phyloP scores from a whole-genome alignment of 164 flowering plant genomes.

The Berberis thunbergii region DNA sequence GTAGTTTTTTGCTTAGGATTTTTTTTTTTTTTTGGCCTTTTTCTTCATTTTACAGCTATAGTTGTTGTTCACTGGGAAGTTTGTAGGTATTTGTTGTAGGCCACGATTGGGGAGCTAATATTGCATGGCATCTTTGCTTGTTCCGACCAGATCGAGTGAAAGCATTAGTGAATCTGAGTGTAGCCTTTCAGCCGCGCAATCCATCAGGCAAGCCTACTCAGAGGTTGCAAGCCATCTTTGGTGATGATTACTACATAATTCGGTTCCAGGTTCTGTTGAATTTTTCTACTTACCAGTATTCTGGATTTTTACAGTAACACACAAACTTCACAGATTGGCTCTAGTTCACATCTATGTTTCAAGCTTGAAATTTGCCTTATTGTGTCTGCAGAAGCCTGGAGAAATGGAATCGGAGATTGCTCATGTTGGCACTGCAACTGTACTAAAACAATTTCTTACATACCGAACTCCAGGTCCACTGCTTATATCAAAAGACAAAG shows the following conservation, averaged over 20 bases:
- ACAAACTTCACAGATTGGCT: too few species aligned
- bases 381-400: conserved; percentile 40
- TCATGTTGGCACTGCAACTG: conserved; percentile 20
- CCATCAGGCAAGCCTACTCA: conserved; percentile 35
- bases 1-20: too few species aligned
- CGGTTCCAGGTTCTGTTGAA: conserved; percentile 56
- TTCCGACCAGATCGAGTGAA: conserved; percentile 69
- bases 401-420: conserved; percentile 52
- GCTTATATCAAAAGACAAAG: conserved; percentile 29
- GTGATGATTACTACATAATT: conserved; percentile 65
- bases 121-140: conserved; percentile 63
- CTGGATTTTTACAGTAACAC: not conserved
- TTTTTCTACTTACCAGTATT: not conserved
- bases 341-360: not conserved
- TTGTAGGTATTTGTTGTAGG: conserved; percentile 68
- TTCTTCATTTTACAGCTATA: not conserved
- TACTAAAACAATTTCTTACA: conserved; percentile 35
- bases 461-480: conserved; percentile 32
- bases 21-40: too few species aligned
- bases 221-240: conserved; percentile 29
- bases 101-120: conserved; percentile 73
- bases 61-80: not conserved
- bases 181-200: conserved; percentile 35
- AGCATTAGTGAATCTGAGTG: conserved; percentile 70
- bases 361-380: not conserved